These are phyloP conservation scores for Monosporozyma siamensis DNA, from an alignment of 805 yeast species.

Conservation along the genomic window DNA sequence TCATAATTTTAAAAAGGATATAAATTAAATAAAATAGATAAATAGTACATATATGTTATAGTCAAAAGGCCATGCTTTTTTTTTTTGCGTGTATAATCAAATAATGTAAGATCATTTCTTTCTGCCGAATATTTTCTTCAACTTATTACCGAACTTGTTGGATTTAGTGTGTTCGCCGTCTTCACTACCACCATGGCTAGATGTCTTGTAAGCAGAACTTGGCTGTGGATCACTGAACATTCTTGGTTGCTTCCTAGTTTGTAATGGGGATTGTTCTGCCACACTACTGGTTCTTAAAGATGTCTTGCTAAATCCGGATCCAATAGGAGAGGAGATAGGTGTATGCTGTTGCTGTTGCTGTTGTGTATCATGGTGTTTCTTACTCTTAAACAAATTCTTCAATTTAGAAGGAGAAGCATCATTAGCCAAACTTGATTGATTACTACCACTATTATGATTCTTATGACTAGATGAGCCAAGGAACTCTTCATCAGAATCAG, in stretches of 20 bases:
- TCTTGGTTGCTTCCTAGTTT: neutral
- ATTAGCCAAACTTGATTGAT: constrained; percentile 1
- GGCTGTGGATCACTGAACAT: neutral
- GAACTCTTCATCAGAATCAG: constrained; percentile 48
- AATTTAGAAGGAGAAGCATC: neutral
- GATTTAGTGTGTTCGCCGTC: constrained; percentile 24
- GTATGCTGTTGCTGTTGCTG: constrained; percentile 1
- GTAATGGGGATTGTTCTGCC: constrained; percentile 7
- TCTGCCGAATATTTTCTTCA: constrained; percentile 36
- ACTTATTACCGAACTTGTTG: constrained; percentile 29
- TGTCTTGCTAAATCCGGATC: constrained; percentile 15
- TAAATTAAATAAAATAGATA: no score
- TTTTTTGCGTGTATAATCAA: no score
- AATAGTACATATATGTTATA: no score
- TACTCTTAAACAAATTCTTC: constrained; percentile 12
- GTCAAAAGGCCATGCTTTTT: no score
- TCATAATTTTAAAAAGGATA: no score
- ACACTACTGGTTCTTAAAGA: constrained; percentile 21
- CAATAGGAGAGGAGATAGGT: constrained; percentile 8
- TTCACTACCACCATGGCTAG: constrained; percentile 6
- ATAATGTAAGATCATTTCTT: constrained; percentile 13
- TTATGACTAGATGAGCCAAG: constrained; percentile 6
- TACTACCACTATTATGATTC: neutral
- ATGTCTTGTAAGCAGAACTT: neutral
- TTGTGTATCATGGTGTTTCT: constrained; percentile 4